Evolutionary conservation across 768 basidiomycete genomes (phyloP), one percentile per base, ranked within the genome.

Genomic region (Lactarius quietus): DNA sequence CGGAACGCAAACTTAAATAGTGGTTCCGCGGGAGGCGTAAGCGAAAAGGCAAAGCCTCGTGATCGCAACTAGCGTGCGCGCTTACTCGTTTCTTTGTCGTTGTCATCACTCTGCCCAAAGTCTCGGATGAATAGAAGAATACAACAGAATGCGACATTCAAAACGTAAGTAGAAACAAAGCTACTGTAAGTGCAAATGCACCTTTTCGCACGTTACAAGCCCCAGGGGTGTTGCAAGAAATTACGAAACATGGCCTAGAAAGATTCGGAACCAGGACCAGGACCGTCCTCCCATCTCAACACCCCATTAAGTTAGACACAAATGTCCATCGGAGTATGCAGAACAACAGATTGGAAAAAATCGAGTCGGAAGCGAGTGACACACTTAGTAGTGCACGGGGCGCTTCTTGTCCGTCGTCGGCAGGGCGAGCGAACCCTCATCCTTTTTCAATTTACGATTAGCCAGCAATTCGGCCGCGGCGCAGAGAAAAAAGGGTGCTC

Each of bases 1-100:
- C 41, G 54, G 20, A 18, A 60, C 28, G 45, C 41, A 61, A 55
- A 61, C 64, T 39, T 36, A 65, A 56, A 39, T 64, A 59, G 52
- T 48, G 10, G 20, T 33, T 26, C 43, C 28, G 41, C 29, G 31
- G 59, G 12, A 57, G 26, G 18, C 20, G 59, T 55, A 66, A 57
- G 48, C 65, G 60, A 66, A 62, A 62, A 58, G 61, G 61, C 35
- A 62, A 66, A 36, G 28, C 61, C 57, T 66, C 65, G 61, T 62
- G 65, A 58, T 66, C 45, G 61, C 61, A 62, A 54, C 28, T 3
- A 33, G 33, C 10, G 15, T 48, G n/a, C 31, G 51, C 26, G n/a
- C 52, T 54, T 52, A 31, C 41, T 41, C 26, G 26, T 41, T 41
- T 41, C 54, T 4, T 33, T 31, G 26, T 29, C 45, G 33, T 29